These are phyloP conservation scores for Rheum nobile DNA, from an alignment of 148 eudicot species.

Conservation along the genomic window DNA sequence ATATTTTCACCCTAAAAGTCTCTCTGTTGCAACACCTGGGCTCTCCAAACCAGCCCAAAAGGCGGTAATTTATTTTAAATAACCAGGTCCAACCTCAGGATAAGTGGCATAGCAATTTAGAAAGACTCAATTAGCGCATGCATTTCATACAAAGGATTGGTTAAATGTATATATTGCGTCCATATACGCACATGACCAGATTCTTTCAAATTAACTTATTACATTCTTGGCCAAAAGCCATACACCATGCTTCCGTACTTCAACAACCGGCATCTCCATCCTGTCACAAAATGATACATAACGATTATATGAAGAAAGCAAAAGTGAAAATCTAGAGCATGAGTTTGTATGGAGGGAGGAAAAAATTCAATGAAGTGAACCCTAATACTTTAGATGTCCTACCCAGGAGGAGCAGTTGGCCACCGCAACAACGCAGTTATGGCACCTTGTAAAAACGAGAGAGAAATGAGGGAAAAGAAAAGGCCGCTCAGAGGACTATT, in stretches of 20 bases:
- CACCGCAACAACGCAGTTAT: slow-evolving; percentile 74
- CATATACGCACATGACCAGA: slow-evolving; percentile 29
- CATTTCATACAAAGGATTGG: neutral
- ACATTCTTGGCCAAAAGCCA: slow-evolving; percentile 62
- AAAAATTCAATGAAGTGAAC: neutral
- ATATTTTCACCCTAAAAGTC: neutral
- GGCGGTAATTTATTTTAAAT: neutral
- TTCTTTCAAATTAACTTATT: slow-evolving; percentile 31
- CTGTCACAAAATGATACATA: slow-evolving; percentile 19
- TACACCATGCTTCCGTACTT: slow-evolving; percentile 70
- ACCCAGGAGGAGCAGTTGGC: slow-evolving; percentile 99
- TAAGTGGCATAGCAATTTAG: neutral
- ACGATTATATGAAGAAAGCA: neutral
- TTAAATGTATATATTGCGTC: slow-evolving; percentile 4
- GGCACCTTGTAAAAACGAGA: slow-evolving; percentile 34
- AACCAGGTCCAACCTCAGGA: neutral
- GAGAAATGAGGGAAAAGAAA: neutral
- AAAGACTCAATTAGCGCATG: neutral
- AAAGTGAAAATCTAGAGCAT: neutral
- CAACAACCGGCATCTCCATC: slow-evolving; percentile 96
- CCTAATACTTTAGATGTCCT: slow-evolving; percentile 1
- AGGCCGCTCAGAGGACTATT: neutral
- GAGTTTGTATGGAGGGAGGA: neutral
- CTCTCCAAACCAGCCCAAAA: neutral
- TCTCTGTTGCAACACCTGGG: neutral